Conservation (phyloP, 2,329 filamentous ascomycete species). For the Venturia pyrina region DNA sequence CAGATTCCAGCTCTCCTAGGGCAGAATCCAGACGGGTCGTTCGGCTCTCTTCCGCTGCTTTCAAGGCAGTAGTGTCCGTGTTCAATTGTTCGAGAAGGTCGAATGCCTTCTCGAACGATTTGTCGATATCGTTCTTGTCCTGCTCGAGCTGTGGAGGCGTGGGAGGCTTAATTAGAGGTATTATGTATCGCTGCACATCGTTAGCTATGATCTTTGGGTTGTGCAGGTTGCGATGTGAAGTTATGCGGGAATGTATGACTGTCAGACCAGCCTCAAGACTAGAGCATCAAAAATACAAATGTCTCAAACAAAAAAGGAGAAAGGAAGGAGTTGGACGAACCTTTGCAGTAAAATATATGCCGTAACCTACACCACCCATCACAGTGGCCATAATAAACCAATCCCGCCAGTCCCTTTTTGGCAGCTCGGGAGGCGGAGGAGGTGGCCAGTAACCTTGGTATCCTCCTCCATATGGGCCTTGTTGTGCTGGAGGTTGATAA, state of each 20-base stretch:
- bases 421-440: conserved; percentile 47
- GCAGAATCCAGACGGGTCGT: conserved; percentile 76
- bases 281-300: neutral
- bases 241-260: neutral
- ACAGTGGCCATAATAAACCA: conserved; percentile 99
- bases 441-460: conserved; percentile 43
- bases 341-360: conserved; percentile 79
- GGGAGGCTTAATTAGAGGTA: conserved; percentile 82
- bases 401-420: conserved; percentile 88
- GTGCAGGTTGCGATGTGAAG: neutral
- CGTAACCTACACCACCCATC: conserved; percentile 79
- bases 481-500: conserved; percentile 35
- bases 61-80: conserved; percentile 80
- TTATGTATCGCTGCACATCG: conserved; percentile 64
- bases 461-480: conserved; percentile 36
- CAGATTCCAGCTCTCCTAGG: conserved; percentile 72
- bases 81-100: conserved; percentile 82
- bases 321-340: conserved; percentile 32
- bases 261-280: neutral
- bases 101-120: conserved; percentile 88
- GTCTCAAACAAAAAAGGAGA: conserved; percentile 11
- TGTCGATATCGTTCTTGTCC: conserved; percentile 87
- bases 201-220: conserved; percentile 16
- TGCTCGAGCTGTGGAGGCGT: conserved; percentile 89
- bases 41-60: conserved; percentile 73